A percentile compares a stretch with the other conserved stretches of the same genome.
phyloP scores from a whole-genome alignment of 2,329 filamentous ascomycete species.

The Leptographium lundbergii region DNA sequence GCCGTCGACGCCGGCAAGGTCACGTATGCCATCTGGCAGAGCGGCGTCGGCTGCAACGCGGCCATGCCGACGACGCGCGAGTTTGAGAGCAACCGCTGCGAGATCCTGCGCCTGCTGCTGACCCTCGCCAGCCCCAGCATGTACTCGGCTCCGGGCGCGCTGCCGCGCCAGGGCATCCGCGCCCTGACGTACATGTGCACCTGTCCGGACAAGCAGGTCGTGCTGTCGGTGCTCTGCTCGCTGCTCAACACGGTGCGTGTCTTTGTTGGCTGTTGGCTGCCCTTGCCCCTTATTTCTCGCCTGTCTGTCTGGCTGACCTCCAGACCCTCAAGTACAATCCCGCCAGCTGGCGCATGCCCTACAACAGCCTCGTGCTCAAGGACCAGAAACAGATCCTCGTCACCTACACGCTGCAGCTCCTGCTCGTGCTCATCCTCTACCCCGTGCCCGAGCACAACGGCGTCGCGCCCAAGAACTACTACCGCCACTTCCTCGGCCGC shows the following conservation, averaged over 20 bases:
- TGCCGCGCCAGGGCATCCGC: conserved; percentile 73
- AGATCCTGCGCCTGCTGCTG: conserved; percentile 75
- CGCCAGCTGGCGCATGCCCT: conserved; percentile 84
- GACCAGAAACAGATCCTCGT: conserved; percentile 84
- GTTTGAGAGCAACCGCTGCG: conserved; percentile 82
- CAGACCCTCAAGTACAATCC: conserved; percentile 93
- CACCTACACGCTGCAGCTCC: conserved; percentile 79
- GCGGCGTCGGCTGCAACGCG: conserved; percentile 88
- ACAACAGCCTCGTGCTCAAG: conserved; percentile 84
- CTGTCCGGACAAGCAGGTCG: conserved; percentile 79
- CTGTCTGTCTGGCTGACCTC: neutral
- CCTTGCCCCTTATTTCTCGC: neutral
- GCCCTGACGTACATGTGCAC: conserved; percentile 83
- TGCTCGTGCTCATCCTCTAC: conserved; percentile 77
- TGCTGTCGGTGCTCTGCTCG: conserved; percentile 82
- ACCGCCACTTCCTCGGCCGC: conserved; percentile 81
- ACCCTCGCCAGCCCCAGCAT: conserved; percentile 83
- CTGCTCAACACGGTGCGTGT: conserved; percentile 74
- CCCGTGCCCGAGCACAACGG: conserved; percentile 61
- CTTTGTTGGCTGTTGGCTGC: neutral
- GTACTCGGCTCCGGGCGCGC: conserved; percentile 70
- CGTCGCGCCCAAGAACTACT: conserved; percentile 55
- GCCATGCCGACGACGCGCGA: conserved; percentile 81
- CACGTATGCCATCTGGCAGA: conserved; percentile 94
- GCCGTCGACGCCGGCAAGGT: conserved; percentile 47